phyloP scores from a whole-genome alignment of 2,329 filamentous ascomycete genomes.

The Eutypa lata region DNA sequence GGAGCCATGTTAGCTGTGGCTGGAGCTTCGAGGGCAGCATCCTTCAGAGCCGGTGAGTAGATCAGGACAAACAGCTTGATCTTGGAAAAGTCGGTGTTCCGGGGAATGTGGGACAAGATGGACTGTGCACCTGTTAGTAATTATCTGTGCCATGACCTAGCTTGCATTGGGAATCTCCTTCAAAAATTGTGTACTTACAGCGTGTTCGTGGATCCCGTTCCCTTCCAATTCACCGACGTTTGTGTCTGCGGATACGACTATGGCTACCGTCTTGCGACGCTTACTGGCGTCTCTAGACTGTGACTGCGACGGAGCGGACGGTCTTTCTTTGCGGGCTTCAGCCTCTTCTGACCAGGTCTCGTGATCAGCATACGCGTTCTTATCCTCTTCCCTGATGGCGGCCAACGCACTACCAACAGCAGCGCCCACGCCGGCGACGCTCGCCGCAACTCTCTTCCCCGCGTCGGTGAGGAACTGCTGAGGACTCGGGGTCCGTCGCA shows the following conservation, averaged over 20 bases:
- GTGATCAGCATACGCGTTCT: constrained; percentile 77
- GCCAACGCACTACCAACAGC: constrained; percentile 79
- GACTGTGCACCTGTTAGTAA: constrained; percentile 52
- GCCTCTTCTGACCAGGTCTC: constrained; percentile 91
- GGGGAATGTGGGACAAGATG: constrained; percentile 84
- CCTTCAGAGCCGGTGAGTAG: constrained; percentile 78
- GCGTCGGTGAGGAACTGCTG: constrained; percentile 86
- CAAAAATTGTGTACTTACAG: constrained; percentile 54
- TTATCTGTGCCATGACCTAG: constrained; percentile 8
- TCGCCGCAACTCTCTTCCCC: constrained; percentile 75
- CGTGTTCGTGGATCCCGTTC: constrained; percentile 68
- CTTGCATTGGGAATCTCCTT: neutral
- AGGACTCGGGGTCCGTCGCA: constrained; percentile 79
- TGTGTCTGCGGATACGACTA: constrained; percentile 81
- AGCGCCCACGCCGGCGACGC: constrained; percentile 78
- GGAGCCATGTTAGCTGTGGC: constrained; percentile 50
- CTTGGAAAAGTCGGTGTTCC: constrained; percentile 67
- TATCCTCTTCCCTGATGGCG: constrained; percentile 81
- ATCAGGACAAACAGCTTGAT: constrained; percentile 85
- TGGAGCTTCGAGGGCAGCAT: constrained; percentile 52
- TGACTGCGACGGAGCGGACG: constrained; percentile 26
- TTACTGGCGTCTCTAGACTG: constrained; percentile 34
- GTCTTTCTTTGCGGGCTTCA: constrained; percentile 58
- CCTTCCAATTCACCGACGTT: constrained; percentile 57
- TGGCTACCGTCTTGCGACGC: constrained; percentile 74